Conservation (phyloP, 768 basidiomycete species). For the Termitomyces bulborhizus region DNA sequence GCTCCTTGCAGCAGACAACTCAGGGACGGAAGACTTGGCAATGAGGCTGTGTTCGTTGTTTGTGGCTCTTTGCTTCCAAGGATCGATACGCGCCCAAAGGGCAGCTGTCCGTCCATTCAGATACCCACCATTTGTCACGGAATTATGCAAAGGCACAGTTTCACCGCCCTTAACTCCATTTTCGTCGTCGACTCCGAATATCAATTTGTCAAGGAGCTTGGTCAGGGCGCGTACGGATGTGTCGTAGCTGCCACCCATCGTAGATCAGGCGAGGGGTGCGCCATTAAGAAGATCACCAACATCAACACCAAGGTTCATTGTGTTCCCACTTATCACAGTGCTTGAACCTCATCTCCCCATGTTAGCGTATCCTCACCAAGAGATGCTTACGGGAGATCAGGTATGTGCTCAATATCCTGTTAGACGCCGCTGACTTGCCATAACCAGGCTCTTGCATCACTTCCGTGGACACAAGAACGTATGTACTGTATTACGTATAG, state of each 20-base stretch:
- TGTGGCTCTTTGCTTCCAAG: constrained; percentile 8
- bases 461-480: constrained; percentile 99
- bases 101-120: constrained; percentile 4
- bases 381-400: constrained; percentile 93
- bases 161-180: constrained; percentile 78
- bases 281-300: constrained; percentile 95
- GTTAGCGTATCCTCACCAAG: constrained; percentile 90
- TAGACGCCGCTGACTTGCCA: constrained; percentile 2
- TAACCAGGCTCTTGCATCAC: constrained; percentile 79
- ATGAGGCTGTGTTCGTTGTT: constrained; percentile 10
- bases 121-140: background rate
- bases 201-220: constrained; percentile 94
- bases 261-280: constrained; percentile 80
- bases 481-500: constrained; percentile 16
- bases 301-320: constrained; percentile 74
- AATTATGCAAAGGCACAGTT: constrained; percentile 67
- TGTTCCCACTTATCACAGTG: background rate
- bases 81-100: constrained; percentile 11
- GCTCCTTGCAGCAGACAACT: too few relatives aligned
- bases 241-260: constrained; percentile 84
- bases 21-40: background rate
- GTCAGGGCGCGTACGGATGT: constrained; percentile 93
- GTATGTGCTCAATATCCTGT: constrained; percentile 32
- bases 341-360: background rate
- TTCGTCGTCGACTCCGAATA: constrained; percentile 89